These are phyloP conservation scores for Trichoderma hamatum DNA, from an alignment of 2,329 filamentous ascomycete species.

Conservation along the genomic window DNA sequence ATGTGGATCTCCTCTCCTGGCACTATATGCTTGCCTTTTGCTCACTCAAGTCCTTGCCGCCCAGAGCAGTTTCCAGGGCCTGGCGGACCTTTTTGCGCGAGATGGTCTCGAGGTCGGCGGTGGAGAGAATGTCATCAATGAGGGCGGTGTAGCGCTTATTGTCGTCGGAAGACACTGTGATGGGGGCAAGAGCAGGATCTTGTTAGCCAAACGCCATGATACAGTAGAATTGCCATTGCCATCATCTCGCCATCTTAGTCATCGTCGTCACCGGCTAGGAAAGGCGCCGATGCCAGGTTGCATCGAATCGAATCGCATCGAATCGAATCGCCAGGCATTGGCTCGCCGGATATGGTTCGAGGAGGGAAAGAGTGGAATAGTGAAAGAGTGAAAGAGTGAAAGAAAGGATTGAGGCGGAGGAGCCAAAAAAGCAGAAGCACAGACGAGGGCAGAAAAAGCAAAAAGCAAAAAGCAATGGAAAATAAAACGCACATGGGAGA, in stretches of 20 bases:
- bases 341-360: neutral
- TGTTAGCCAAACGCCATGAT: constrained; percentile 1
- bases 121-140: constrained; percentile 62
- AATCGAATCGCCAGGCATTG: neutral
- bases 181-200: neutral
- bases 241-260: neutral
- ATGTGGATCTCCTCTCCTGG: neutral
- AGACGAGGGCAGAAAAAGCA: neutral
- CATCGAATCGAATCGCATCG: neutral
- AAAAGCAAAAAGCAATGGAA: neutral
- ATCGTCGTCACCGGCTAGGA: neutral
- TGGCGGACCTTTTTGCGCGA: constrained; percentile 65
- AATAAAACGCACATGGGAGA: constrained; percentile 31
- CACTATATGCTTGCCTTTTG: constrained; percentile 54
- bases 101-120: constrained; percentile 63
- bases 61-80: constrained; percentile 57
- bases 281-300: neutral
- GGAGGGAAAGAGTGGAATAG: neutral
- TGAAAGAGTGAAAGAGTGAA: neutral
- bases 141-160: constrained; percentile 57
- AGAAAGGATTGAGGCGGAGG: neutral
- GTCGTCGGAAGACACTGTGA: constrained; percentile 54
- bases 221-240: constrained; percentile 3
- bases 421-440: neutral
- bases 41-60: constrained; percentile 59